phyloP scores from a whole-genome alignment of 2,329 filamentous ascomycete species.

The Aschersonia sp. region DNA sequence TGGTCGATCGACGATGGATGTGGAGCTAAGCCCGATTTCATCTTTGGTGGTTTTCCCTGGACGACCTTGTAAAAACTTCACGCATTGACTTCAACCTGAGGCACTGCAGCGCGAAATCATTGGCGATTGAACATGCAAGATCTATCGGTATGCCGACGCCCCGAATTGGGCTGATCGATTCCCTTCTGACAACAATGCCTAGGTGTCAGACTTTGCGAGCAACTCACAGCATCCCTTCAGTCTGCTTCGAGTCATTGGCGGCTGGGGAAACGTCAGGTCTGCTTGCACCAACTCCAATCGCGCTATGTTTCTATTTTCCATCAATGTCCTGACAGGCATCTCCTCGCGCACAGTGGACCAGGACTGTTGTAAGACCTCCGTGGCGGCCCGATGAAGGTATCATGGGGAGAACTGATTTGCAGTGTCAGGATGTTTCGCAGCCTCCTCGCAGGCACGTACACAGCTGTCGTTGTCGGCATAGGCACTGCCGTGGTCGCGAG shows the following conservation, averaged over 20 bases:
- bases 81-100: too few species aligned
- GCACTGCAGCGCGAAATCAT: too few species aligned
- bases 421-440: constrained; percentile 10
- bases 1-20: too few species aligned
- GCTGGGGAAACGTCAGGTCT: constrained; percentile 8
- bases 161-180: too few species aligned
- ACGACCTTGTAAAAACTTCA: too few species aligned
- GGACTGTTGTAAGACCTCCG: constrained; percentile 4
- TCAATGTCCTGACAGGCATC: background rate
- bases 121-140: rapidly evolving
- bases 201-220: constrained; percentile 3
- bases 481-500: constrained; percentile 6
- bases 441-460: constrained; percentile 9
- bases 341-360: constrained; percentile 1
- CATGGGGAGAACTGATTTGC: background rate
- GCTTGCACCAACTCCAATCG: background rate
- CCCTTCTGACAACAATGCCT: background rate
- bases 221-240: constrained; percentile 3
- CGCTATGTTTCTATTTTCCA: background rate
- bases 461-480: constrained; percentile 7
- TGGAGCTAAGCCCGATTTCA: too few species aligned
- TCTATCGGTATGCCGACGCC: background rate
- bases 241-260: constrained; percentile 7
- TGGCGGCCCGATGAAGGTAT: background rate
- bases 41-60: too few species aligned